A percentile compares a stretch with the other conserved stretches of the same genome.
Conservation (phyloP, 768 basidiomycete genomes). For the Megacollybia marginata region DNA sequence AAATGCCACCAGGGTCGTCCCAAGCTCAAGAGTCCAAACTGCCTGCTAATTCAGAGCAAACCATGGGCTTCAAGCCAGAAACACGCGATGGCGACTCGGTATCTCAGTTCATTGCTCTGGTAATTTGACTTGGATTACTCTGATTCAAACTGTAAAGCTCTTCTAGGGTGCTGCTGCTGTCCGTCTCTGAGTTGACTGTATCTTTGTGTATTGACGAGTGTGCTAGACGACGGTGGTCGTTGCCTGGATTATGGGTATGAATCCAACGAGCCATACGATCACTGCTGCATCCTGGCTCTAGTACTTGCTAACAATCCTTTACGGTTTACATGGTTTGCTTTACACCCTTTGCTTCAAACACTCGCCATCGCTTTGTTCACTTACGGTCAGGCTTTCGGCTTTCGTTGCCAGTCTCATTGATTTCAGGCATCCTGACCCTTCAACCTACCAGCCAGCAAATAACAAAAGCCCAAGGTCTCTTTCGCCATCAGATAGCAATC, state of each 20-base stretch:
- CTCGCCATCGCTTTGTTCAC: constrained; percentile 49
- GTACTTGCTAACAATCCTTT: constrained; percentile 23
- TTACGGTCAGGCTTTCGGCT: constrained; percentile 39
- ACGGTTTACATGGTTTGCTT: constrained; percentile 51
- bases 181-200: not conserved
- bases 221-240: not conserved
- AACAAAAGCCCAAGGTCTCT: constrained; percentile 60
- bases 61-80: constrained; percentile 26
- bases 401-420: not conserved
- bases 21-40: constrained; percentile 4
- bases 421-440: constrained; percentile 62
- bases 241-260: too few relatives aligned
- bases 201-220: not conserved
- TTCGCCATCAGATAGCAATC: constrained; percentile 62
- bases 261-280: too few relatives aligned
- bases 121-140: constrained; percentile 19
- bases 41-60: constrained; percentile 21
- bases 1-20: too few relatives aligned
- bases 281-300: too few relatives aligned
- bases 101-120: constrained; percentile 23
- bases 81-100: constrained; percentile 27
- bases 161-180: not conserved
- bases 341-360: constrained; percentile 59
- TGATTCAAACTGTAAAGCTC: not conserved
- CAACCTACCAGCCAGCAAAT: constrained; percentile 64